Base-by-base conservation (phyloP, 192 early-diverging fungal genomes). In the Entophlyctis luteolus region DNA sequence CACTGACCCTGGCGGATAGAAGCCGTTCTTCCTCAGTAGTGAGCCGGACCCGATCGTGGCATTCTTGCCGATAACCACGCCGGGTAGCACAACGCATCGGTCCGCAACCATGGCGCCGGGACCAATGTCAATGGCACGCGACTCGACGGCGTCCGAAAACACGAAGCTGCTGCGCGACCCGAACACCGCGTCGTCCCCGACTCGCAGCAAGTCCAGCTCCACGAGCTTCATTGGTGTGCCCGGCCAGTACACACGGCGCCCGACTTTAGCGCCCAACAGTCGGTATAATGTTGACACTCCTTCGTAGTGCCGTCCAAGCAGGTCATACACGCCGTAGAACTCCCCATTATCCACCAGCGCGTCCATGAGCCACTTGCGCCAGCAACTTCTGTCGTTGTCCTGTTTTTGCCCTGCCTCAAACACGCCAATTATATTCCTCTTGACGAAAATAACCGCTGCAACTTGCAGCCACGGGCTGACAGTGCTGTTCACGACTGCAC, bases 161-260 rank as follows among this genome's bases (percentile, higher is more conserved):
- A 80, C 29, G 22, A 80, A 48, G 36, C 65, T 62, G 16, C 63
- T 62, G 25, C 79, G 69, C 5, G 75, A 77, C 3, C 79, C 79
- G 62, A 80, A 80, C 29, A 80, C 73, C 6, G 77, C 79, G 55
- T 80, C 75, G 37, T 80, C 54, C 12, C 79, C 75, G 47, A 80
- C 70, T 12, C 72, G 63, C 23, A 77, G 55, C 59, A 80, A 62
- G 50, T 77, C 75, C 57, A 60, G 73, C 60, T 77, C 79, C 39
- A 70, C 58, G 14, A 80, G 33, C 34, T 47, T 55, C 22, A 76
- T 65, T 29, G 69, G 65, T 29, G 70, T 75, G 42, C 79, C 79
- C 12, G 79, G 78, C 78, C 78, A 80, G 62, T 80, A 80, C 2
- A 80, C 66, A 22, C 75, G 72, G 32, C 77, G 62, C 12, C 78